Evolutionary conservation across 1,284 basidiomycete genomes (phyloP), one percentile per base, ranked within the genome.

Genomic region (Marasmius tenuissimus): DNA sequence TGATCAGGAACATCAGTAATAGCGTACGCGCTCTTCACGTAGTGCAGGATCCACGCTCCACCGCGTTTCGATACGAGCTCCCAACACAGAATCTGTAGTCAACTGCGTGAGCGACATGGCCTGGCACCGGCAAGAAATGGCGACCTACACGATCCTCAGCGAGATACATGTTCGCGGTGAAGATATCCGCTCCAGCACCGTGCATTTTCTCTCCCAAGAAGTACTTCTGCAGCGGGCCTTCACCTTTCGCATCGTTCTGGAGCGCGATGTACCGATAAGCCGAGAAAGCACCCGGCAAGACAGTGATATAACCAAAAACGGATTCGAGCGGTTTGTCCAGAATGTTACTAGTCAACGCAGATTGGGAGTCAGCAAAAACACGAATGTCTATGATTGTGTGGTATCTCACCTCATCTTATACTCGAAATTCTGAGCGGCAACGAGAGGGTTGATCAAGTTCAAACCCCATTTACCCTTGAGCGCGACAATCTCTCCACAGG

Each of bases 401-500:
- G 20, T 2, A 16, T n/a, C 45, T 47, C 16, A 47, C 45, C 88
- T 91, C 91, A 27, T 27, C 27, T 97, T 97, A 80, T 98, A 98
- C 78, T 97, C 96, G 65, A 96, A 96, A 73, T 96, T 96, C 78
- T 96, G 94, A 16, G 94, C 93, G 5, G 94, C 94, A 18, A 92
- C 91, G 0, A 96, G 80, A 0, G 95, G 95, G 70, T 93, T 97
- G 67, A 93, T 71, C 61, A 95, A 79, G 72, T 92, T 91, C 71
- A 77, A 76, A 53, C 89, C 90, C 69, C 83, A 92, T 75, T 88
- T 91, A 51, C 94, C 94, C 76, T 96, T 96, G 65, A 95, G 80
- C 1, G 95, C 94, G 33, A 96, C 93, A 59, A 97, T 97, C 78
- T 97, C 96, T n/a, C 96, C 96, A 71, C 95, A 97, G 4, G 97